Conservation (phyloP, 495 filamentous ascomycete genomes). For the Pyrenopolyporus hunteri region DNA sequence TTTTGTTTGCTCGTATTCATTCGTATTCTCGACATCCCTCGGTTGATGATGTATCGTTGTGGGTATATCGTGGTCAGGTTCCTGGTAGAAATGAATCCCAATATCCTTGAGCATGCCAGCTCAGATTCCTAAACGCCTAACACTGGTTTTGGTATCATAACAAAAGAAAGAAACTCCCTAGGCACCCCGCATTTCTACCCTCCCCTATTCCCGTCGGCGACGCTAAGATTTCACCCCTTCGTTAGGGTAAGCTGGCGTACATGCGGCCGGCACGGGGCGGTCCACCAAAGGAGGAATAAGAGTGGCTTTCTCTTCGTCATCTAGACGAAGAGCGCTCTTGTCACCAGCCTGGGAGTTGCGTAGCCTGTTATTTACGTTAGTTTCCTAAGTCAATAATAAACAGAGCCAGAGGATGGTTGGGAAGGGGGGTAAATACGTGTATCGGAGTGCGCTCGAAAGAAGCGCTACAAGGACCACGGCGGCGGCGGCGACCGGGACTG, state of each 20-base stretch:
- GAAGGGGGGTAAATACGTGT: constrained; percentile 4
- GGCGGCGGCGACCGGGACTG: constrained; percentile 38
- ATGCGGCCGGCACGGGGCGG: constrained; percentile 8
- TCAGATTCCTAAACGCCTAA: constrained; percentile 35
- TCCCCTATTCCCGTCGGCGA: constrained; percentile 19
- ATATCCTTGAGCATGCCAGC: constrained; percentile 31
- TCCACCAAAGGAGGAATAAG: neutral
- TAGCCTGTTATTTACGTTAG: constrained; percentile 11
- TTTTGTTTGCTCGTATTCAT: constrained; percentile 6
- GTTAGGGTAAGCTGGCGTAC: neutral
- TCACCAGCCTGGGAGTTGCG: neutral
- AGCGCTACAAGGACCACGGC: constrained; percentile 45
- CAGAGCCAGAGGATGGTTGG: too few relatives aligned
- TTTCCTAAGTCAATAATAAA: neutral
- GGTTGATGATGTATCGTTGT: constrained; percentile 15
- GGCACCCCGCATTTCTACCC: neutral
- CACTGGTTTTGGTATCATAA: constrained; percentile 32
- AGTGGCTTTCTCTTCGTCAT: constrained; percentile 14
- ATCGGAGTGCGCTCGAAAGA: constrained; percentile 41
- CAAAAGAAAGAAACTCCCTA: constrained; percentile 14
- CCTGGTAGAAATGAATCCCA: constrained; percentile 18
- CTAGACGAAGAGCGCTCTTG: constrained; percentile 13
- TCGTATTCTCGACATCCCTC: constrained; percentile 14
- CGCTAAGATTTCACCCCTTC: neutral
- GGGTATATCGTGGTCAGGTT: constrained; percentile 2